Evolutionary conservation across 495 filamentous ascomycete genomes (phyloP).

Genomic region (Aspergillus cristatus): DNA sequence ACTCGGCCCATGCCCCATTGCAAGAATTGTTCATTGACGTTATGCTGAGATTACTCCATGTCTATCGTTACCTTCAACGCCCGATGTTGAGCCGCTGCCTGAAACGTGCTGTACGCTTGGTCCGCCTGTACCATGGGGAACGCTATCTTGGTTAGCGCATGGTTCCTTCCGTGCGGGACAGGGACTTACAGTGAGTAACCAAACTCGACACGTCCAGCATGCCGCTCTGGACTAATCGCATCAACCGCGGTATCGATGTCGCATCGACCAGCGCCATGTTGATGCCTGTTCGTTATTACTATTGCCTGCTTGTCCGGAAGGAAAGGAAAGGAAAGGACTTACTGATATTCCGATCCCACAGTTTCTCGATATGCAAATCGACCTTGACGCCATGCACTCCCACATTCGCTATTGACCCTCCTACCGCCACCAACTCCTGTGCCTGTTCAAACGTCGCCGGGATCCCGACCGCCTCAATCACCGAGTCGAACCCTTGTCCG

Average conservation of each 20-base stretch:
- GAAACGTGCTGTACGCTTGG: conserved; percentile 3
- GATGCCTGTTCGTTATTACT: conserved; percentile 21
- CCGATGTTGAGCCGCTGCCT: background rate
- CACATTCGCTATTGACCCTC: conserved; percentile 43
- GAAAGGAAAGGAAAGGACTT: background rate
- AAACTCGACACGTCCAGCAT: conserved; percentile 26
- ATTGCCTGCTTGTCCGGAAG: background rate
- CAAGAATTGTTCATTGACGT: too few relatives aligned
- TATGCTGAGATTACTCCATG: conserved; percentile 2
- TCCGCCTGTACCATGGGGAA: background rate
- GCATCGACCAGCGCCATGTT: conserved; percentile 30
- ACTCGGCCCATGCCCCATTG: too few relatives aligned
- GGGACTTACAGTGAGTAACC: conserved; percentile 31
- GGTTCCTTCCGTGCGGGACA: background rate
- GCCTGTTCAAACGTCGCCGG: conserved; percentile 35
- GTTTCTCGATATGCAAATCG: conserved; percentile 30
- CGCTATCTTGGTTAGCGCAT: background rate
- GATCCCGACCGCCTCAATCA: conserved; percentile 47
- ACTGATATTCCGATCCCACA: conserved; percentile 41
- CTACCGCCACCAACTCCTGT: conserved; percentile 40
- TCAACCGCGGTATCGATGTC: conserved; percentile 29
- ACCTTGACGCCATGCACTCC: conserved; percentile 40
- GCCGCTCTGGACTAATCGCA: conserved; percentile 25
- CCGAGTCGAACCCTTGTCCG: conserved; percentile 39
- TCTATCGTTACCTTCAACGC: conserved; percentile 4